Evolutionary conservation across 306 rosid species (phyloP).

Genomic region (Cicer judaicum): DNA sequence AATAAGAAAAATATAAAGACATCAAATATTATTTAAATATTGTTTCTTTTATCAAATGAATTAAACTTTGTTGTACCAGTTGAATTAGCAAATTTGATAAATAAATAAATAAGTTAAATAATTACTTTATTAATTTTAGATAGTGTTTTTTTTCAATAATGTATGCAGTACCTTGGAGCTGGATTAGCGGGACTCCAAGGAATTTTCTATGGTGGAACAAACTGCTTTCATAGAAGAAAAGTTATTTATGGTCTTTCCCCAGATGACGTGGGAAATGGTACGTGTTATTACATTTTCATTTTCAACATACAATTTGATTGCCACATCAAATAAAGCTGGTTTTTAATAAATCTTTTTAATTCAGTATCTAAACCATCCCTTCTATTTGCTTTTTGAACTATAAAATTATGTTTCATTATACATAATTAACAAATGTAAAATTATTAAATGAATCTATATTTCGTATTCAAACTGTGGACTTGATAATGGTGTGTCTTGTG

Average conservation of each 20-base stretch:
- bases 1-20: background rate
- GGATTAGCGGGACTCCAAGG: constrained; percentile 74
- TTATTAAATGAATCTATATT: no score
- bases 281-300: background rate
- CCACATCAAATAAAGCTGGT: no score
- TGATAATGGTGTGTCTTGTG: no score
- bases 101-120: background rate
- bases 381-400: no score
- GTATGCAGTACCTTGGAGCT: constrained; percentile 28
- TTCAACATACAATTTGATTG: no score
- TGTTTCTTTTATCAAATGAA: background rate
- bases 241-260: constrained; percentile 70
- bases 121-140: background rate
- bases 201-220: constrained; percentile 56
- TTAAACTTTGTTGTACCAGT: background rate
- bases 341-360: no score
- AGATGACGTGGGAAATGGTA: constrained; percentile 30
- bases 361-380: no score
- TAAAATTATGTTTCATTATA: no score
- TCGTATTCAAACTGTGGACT: no score
- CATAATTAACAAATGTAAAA: no score
- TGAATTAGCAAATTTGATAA: background rate
- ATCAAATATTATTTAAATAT: background rate
- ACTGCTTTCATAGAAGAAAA: constrained; percentile 66
- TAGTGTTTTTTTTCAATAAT: background rate